Conservation (phyloP, 495 filamentous ascomycete genomes). For the Penicillium herquei region DNA sequence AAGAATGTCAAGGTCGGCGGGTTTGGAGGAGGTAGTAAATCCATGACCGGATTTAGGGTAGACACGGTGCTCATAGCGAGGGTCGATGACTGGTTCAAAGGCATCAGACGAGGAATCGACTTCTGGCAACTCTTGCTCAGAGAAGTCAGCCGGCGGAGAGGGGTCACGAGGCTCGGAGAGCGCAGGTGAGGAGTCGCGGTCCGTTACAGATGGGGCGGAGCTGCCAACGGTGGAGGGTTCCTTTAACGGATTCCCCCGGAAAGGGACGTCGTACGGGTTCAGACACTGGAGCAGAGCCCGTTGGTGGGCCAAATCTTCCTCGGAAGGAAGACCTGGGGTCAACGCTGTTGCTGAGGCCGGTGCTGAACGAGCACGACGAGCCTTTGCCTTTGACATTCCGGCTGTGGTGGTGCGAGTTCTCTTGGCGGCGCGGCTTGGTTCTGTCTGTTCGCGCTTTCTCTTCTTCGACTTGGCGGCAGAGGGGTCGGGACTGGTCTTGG, state of each 20-base stretch:
- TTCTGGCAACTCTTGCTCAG: conserved; percentile 13
- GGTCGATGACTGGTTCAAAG: conserved; percentile 31
- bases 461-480: neutral
- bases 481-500: neutral
- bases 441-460: neutral
- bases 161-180: neutral
- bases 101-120: conserved; percentile 12
- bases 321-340: too few species aligned
- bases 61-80: conserved; percentile 45
- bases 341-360: too few species aligned
- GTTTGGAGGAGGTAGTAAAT: conserved; percentile 31
- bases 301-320: too few species aligned
- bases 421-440: neutral
- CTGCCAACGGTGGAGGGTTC: neutral
- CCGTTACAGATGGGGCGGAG: neutral
- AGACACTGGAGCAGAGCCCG: too few species aligned
- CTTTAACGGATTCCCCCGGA: too few species aligned
- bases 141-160: neutral
- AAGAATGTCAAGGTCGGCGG: conserved; percentile 42
- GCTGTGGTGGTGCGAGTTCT: conserved; percentile 6
- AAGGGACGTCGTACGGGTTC: too few species aligned
- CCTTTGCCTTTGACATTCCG: too few species aligned
- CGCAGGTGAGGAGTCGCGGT: neutral
- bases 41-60: conserved; percentile 67
- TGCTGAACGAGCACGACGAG: too few species aligned